These are phyloP conservation scores for Aegilops bicornis DNA, from an alignment of 176 grass and related monocot species.

Conservation along the genomic window DNA sequence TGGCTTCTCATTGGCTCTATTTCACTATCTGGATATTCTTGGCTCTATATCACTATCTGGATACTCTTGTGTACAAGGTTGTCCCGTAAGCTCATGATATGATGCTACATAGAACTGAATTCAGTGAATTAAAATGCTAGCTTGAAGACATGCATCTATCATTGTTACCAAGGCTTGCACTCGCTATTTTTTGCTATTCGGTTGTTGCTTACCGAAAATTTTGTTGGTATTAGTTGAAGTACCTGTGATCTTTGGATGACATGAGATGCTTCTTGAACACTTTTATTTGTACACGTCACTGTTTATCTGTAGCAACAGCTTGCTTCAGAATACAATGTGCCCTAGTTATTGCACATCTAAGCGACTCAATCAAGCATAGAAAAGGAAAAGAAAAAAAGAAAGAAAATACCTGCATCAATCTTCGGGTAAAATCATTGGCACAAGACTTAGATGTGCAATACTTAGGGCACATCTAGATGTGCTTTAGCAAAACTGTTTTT, in stretches of 20 bases:
- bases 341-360: too few species aligned
- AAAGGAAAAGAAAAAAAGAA: too few species aligned
- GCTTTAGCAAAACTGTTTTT: too few species aligned
- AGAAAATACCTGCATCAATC: too few species aligned
- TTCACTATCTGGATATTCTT: background rate
- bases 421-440: too few species aligned
- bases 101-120: background rate
- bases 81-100: background rate
- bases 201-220: background rate
- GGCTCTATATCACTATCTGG: background rate
- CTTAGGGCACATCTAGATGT: too few species aligned
- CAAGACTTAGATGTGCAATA: too few species aligned
- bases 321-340: background rate
- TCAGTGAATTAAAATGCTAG: background rate
- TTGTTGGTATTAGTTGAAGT: background rate
- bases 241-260: background rate
- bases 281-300: background rate
- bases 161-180: background rate
- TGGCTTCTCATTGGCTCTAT: background rate
- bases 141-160: background rate
- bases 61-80: background rate
- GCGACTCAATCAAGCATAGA: too few species aligned
- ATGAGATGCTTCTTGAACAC: background rate
- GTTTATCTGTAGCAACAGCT: background rate
- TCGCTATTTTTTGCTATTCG: constrained; percentile 1